Conservation (phyloP, 2,329 filamentous ascomycete species). For the Corynespora cassiicola region DNA sequence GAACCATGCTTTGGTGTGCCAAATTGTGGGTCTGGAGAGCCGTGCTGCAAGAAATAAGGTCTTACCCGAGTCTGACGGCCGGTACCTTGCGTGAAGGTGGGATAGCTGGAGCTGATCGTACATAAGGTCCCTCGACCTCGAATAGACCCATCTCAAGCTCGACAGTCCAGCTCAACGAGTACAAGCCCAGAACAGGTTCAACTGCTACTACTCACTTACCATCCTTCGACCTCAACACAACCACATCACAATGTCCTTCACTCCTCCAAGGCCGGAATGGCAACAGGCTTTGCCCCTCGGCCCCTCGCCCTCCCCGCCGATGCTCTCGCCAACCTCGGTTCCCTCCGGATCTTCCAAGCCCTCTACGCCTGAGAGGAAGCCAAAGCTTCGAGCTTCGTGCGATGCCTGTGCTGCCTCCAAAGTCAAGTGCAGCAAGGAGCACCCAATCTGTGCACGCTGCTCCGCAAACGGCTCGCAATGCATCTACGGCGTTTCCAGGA, state of each 20-base stretch:
- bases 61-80: constrained; percentile 15
- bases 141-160: too few relatives aligned
- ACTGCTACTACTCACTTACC: background rate
- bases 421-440: constrained; percentile 45
- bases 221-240: constrained; percentile 8
- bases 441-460: constrained; percentile 41
- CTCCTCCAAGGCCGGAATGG: constrained; percentile 28
- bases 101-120: constrained; percentile 11
- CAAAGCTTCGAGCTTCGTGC: constrained; percentile 44
- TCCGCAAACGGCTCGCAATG: constrained; percentile 33
- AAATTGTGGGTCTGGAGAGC: background rate
- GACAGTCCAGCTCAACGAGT: constrained; percentile 1
- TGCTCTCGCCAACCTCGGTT: constrained; percentile 25
- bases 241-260: constrained; percentile 27
- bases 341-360: constrained; percentile 22
- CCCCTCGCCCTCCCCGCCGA: constrained; percentile 12
- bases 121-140: constrained; percentile 23
- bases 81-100: constrained; percentile 2
- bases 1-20: constrained; percentile 5
- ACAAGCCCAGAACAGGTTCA: constrained; percentile 2
- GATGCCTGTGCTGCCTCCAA: constrained; percentile 46
- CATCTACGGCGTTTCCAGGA: constrained; percentile 42
- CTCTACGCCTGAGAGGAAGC: constrained; percentile 23
- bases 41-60: background rate
- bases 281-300: constrained; percentile 19